phyloP scores from a whole-genome alignment of 2,329 filamentous ascomycete genomes.

The Colletotrichum kahawae region DNA sequence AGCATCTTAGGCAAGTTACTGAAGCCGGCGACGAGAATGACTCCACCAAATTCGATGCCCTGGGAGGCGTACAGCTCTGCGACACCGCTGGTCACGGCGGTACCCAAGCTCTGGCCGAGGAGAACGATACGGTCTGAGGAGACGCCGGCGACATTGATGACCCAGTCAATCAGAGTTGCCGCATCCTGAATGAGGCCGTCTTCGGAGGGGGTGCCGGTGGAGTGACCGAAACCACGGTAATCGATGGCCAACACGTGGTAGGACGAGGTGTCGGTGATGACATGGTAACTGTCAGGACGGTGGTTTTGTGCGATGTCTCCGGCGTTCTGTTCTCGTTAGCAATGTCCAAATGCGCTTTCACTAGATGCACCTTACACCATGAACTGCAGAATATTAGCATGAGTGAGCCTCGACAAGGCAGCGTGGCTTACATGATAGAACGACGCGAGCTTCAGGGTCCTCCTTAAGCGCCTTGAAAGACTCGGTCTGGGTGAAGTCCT shows the following conservation, averaged over 20 bases:
- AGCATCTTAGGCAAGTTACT: conserved; percentile 76
- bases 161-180: conserved; percentile 74
- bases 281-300: conserved; percentile 79
- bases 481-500: conserved; percentile 60
- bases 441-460: conserved; percentile 66
- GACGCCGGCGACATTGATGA: conserved; percentile 67
- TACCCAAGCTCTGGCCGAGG: conserved; percentile 87
- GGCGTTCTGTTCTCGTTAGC: conserved; percentile 65
- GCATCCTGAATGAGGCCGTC: conserved; percentile 82
- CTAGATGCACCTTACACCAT: conserved; percentile 58
- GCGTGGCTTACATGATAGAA: conserved; percentile 58
- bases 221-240: conserved; percentile 87
- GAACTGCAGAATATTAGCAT: conserved; percentile 47
- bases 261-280: conserved; percentile 72
- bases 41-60: conserved; percentile 74
- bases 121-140: conserved; percentile 76
- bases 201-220: conserved; percentile 81
- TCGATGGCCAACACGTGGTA: conserved; percentile 89
- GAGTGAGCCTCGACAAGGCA: not conserved
- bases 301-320: conserved; percentile 82
- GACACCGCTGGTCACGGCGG: conserved; percentile 78
- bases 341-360: conserved; percentile 23
- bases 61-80: conserved; percentile 70
- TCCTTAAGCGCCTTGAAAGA: conserved; percentile 67
- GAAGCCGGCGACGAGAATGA: conserved; percentile 83